Base-by-base conservation (phyloP, 345 rosid species). In the Pugionium dolabratum region DNA sequence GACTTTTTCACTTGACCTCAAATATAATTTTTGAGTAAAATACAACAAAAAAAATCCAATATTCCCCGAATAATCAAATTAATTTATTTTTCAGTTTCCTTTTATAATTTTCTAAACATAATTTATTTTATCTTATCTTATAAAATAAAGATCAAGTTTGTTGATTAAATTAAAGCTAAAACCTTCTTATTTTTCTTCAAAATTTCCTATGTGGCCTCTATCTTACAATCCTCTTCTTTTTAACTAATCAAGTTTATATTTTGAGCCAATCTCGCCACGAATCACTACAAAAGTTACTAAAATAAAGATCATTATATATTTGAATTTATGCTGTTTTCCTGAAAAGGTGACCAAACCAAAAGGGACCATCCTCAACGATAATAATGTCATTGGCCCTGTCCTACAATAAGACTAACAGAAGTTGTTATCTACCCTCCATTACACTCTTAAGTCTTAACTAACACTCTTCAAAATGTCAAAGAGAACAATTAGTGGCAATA, bases 191-290 rank as follows among this genome's bases (percentile, higher is more conserved):
- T 18, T 18, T 18, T 18, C 18, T 18, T 18, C 18, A 39, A 11
- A 48, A 54, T 48, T 62, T 54, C 56, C 11, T 50, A 70, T 70
- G 69, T 64, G 52, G 60, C 54, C 39, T 69, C 59, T 69, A 10
- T 70, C 41, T 31, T 63, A 54, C 30, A 9, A 28, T 40, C 55
- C 45, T 71, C 9, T 34, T 27, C 31, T 9, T 4, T 34, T 33
- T 18, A 18, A 35, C 25, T 35, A 70, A 52, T 52, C 3, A 49
- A 62, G 62, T 31, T 27, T 18, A 54, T 6, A 47, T 49, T 64
- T 48, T 34, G 76, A 72, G 76, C 76, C 61, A 72, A 65, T 72
- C 71, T 58, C 71, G 71, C 76, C 76, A 64, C 42, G 5, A 65
- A 43, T 72, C 36, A 51, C 66, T 65, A 57, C 36, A 72, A 72